phyloP scores from a whole-genome alignment of 495 filamentous ascomycete species.

The Niebla homalea region DNA sequence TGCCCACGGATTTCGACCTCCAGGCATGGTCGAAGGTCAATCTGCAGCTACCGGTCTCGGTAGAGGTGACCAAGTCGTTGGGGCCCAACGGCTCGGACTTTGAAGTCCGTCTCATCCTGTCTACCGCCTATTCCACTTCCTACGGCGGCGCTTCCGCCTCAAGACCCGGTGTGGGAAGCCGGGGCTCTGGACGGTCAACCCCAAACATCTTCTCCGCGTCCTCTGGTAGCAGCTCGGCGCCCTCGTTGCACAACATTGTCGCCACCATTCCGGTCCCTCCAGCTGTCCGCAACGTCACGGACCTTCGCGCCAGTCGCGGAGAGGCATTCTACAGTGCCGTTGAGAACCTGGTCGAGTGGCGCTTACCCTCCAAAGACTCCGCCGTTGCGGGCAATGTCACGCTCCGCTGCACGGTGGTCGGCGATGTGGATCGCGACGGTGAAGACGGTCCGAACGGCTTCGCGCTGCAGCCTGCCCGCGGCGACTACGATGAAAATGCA shows the following conservation, averaged over 20 bases:
- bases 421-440: constrained; percentile 45
- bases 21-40: constrained; percentile 39
- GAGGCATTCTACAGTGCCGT: constrained; percentile 67
- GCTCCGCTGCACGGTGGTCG: constrained; percentile 67
- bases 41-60: constrained; percentile 64
- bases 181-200: constrained; percentile 39
- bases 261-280: constrained; percentile 73
- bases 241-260: constrained; percentile 63
- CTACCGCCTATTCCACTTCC: constrained; percentile 41
- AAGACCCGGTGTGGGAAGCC: constrained; percentile 23
- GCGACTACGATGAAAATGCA: constrained; percentile 37
- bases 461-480: constrained; percentile 35
- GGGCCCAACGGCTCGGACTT: constrained; percentile 69
- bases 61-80: constrained; percentile 70
- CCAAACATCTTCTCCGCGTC: constrained; percentile 46
- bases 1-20: constrained; percentile 44
- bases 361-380: constrained; percentile 56
- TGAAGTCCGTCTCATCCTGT: constrained; percentile 66
- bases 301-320: constrained; percentile 69
- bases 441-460: constrained; percentile 37
- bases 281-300: constrained; percentile 71
- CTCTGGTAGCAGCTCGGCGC: constrained; percentile 26
- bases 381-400: constrained; percentile 53
- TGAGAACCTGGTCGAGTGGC: constrained; percentile 70
- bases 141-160: constrained; percentile 19